These are phyloP conservation scores for Alternaria infectoria DNA, from an alignment of 2,329 filamentous ascomycete species.

Conservation along the genomic window DNA sequence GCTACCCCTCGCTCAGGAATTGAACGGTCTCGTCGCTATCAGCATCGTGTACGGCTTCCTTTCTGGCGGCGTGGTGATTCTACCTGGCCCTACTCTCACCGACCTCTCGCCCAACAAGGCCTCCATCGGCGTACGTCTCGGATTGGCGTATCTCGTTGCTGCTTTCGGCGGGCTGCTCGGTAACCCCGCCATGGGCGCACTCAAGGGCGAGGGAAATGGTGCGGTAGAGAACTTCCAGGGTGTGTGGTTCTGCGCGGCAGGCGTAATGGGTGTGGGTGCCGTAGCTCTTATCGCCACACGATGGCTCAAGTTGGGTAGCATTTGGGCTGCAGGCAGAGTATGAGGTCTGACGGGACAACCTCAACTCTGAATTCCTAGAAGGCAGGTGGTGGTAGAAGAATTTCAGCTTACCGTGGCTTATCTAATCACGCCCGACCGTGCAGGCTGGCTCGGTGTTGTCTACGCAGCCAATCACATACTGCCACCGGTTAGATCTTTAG, in stretches of 20 bases:
- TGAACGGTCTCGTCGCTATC: slow-evolving; percentile 41
- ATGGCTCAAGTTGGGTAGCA: slow-evolving; percentile 21
- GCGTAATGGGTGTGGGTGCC: slow-evolving; percentile 25
- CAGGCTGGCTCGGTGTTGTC: background rate
- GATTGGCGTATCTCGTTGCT: slow-evolving; percentile 58
- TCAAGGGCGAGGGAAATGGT: slow-evolving; percentile 50
- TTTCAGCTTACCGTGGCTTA: background rate
- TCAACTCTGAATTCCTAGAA: background rate
- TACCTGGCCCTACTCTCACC: slow-evolving; percentile 51
- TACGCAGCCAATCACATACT: background rate
- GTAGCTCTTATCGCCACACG: slow-evolving; percentile 19
- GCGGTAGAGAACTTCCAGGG: slow-evolving; percentile 32
- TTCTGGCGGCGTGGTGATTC: slow-evolving; percentile 50
- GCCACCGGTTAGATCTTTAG: background rate
- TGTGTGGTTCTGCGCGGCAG: slow-evolving; percentile 47
- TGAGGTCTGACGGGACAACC: background rate
- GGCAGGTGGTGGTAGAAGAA: background rate
- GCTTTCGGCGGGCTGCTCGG: slow-evolving; percentile 59
- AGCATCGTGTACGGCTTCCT: slow-evolving; percentile 50
- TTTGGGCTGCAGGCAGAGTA: slow-evolving; percentile 4
- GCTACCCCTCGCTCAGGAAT: slow-evolving; percentile 40
- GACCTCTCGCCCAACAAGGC: slow-evolving; percentile 44
- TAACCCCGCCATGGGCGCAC: slow-evolving; percentile 60
- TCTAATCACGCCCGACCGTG: background rate
- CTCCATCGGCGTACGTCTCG: slow-evolving; percentile 55